Percentiles rank a stretch among this genome's conserved stretches.
Conservation (phyloP, 306 rosid species). For the Lathyrus aphaca region DNA sequence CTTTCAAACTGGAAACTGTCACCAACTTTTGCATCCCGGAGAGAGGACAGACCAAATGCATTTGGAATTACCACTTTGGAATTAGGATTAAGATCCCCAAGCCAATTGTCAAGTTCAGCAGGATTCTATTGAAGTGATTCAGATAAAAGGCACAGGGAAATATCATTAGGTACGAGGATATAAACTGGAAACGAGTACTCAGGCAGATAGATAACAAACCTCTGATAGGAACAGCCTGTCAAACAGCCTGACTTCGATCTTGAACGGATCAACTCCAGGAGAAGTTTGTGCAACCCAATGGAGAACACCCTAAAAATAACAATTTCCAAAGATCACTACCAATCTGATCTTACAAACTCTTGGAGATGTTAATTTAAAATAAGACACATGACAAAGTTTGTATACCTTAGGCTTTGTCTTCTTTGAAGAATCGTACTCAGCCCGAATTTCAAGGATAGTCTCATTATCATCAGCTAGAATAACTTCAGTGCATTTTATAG, state of each 20-base stretch:
- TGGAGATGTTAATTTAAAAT: slow-evolving; percentile 24
- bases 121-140: slow-evolving; percentile 67
- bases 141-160: slow-evolving; percentile 25
- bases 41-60: slow-evolving; percentile 68
- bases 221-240: slow-evolving; percentile 85
- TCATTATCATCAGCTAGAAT: slow-evolving; percentile 79
- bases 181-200: background rate
- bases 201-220: slow-evolving; percentile 53
- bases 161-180: slow-evolving; percentile 17
- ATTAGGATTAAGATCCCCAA: slow-evolving; percentile 72
- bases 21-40: slow-evolving; percentile 64
- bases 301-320: slow-evolving; percentile 77
- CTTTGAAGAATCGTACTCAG: slow-evolving; percentile 88
- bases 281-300: slow-evolving; percentile 94
- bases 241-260: slow-evolving; percentile 83
- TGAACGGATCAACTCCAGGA: slow-evolving; percentile 81
- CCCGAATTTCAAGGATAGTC: slow-evolving; percentile 83
- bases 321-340: slow-evolving; percentile 28
- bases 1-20: slow-evolving; percentile 92
- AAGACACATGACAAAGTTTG: slow-evolving; percentile 26
- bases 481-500: slow-evolving; percentile 91
- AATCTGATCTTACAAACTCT: slow-evolving; percentile 25
- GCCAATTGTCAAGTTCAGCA: slow-evolving; percentile 94
- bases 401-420: slow-evolving; percentile 94
- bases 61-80: slow-evolving; percentile 65